A percentile compares a stretch with the other conserved stretches of the same genome.
Evolutionary conservation across 139 green algal genomes (phyloP).

Genomic region (Chlamydomonas schloesseri): DNA sequence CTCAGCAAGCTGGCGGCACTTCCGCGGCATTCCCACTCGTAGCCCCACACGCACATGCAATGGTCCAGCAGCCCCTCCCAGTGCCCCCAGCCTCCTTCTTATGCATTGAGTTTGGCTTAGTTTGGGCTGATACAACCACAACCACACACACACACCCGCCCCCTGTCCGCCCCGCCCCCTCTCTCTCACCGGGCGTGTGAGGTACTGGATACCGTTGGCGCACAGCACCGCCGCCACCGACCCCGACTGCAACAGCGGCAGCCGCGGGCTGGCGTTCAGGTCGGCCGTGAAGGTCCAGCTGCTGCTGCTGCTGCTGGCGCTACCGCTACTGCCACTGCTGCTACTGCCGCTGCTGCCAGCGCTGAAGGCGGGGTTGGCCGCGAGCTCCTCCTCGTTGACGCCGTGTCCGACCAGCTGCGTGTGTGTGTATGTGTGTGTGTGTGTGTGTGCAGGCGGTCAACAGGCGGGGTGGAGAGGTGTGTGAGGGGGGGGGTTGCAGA

Average conservation of each 20-base stretch:
- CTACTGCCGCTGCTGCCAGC: not conserved
- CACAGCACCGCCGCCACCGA: not conserved
- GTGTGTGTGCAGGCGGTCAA: not conserved
- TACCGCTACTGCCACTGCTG: not conserved
- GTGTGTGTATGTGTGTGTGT: not conserved
- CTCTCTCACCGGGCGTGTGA: not conserved
- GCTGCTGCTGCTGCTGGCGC: not conserved
- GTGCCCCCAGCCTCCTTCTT: too few species aligned
- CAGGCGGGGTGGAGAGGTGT: not conserved
- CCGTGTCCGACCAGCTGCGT: constrained; percentile 1
- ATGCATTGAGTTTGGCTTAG: too few species aligned
- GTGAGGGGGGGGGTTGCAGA: not conserved
- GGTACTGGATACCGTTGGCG: constrained; percentile 22
- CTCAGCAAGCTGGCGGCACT: too few species aligned
- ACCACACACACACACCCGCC: too few species aligned
- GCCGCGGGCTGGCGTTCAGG: not conserved
- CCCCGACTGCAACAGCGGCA: not conserved
- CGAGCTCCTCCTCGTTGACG: constrained; percentile 14
- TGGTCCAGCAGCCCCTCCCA: too few species aligned
- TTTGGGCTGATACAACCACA: too few species aligned
- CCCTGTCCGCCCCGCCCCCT: not conserved
- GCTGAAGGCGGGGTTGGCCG: not conserved
- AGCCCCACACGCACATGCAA: too few species aligned
- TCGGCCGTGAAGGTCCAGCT: not conserved
- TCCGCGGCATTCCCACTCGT: too few species aligned